These are phyloP conservation scores for Botrytis cinerea DNA, from an alignment of 2,329 filamentous ascomycete genomes.

Conservation along the genomic window DNA sequence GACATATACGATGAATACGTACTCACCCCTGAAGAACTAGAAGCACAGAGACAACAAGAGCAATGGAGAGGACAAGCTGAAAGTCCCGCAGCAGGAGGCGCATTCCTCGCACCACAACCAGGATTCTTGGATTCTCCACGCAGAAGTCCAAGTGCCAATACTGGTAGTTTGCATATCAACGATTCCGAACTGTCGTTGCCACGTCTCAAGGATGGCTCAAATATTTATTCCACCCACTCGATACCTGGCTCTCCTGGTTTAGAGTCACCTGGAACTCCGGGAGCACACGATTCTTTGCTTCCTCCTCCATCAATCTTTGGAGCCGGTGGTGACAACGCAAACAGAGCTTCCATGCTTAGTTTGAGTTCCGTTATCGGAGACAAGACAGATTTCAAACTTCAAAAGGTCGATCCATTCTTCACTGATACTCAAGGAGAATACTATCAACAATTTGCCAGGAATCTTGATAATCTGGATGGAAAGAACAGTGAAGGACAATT, in stretches of 20 bases:
- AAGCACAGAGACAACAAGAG: constrained; percentile 16
- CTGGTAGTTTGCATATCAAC: constrained; percentile 20
- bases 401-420: constrained; percentile 68
- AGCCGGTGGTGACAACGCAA: constrained; percentile 4
- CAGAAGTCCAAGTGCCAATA: constrained; percentile 4
- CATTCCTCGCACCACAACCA: constrained; percentile 18
- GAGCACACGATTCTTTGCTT: constrained; percentile 25
- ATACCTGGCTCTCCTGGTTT: constrained; percentile 22
- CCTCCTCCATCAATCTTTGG: constrained; percentile 25
- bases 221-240: constrained; percentile 18
- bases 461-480: constrained; percentile 54
- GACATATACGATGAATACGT: constrained; percentile 26
- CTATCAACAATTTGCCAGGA: constrained; percentile 58
- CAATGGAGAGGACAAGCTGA: constrained; percentile 13
- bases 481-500: constrained; percentile 58
- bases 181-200: constrained; percentile 23
- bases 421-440: constrained; percentile 65
- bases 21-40: constrained; percentile 23
- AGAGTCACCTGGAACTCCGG: constrained; percentile 17
- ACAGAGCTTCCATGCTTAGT: constrained; percentile 49
- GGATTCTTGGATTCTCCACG: constrained; percentile 20
- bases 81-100: constrained; percentile 14
- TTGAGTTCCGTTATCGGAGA: constrained; percentile 54
- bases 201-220: constrained; percentile 15
- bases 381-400: constrained; percentile 62